Base-by-base conservation (phyloP, 2,329 filamentous ascomycete species). In the Domatiomyces globalis region DNA sequence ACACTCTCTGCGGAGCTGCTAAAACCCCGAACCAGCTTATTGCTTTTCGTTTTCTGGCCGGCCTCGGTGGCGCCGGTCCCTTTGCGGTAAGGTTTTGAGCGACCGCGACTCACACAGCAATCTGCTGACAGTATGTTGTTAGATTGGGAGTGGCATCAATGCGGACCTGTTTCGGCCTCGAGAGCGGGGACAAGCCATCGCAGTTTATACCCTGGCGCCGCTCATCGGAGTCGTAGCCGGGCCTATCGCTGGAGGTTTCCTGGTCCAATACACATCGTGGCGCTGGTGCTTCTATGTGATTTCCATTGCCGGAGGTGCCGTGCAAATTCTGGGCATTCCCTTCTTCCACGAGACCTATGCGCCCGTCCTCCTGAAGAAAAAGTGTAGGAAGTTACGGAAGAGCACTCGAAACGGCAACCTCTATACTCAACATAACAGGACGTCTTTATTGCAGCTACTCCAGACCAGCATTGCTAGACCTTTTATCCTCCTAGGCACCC, bases 241-340 rank as follows among this genome's bases (percentile, higher is more conserved):
- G 0, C 83, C 82, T 0, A 77, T 85, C 1, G 74, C 75, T 0
- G 81, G 81, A 8, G 81, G 78, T 0, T 85, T 80, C 62, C 79
- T 85, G 20, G 72, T 79, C 0, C 67, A 82, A 59, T 70, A 76
- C 69, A 78, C 74, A 6, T 79, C 75, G 1, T 87, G 84, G 84
- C 74, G 83, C 42, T 87, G 84, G 84, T 77, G 79, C 6, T 87
- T 87, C 67, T 85, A 77, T 67, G 72, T 78, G 0, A 83, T 80
- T 0, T 78, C 79, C 1, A 81, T 86, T 51, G 70, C 71, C 20
- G 78, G 80, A 51, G 81, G 72, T 1, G 53, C 78, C 10, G 76
- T 87, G 48, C 81, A 85, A 62, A 53, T 74, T 9, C 67, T 75
- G 6, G 83, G 83, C 4, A 64, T 85, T 47, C 76, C 81, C 63